Base-by-base conservation (phyloP, 805 yeast genomes). In the Barnettozyma populi region DNA sequence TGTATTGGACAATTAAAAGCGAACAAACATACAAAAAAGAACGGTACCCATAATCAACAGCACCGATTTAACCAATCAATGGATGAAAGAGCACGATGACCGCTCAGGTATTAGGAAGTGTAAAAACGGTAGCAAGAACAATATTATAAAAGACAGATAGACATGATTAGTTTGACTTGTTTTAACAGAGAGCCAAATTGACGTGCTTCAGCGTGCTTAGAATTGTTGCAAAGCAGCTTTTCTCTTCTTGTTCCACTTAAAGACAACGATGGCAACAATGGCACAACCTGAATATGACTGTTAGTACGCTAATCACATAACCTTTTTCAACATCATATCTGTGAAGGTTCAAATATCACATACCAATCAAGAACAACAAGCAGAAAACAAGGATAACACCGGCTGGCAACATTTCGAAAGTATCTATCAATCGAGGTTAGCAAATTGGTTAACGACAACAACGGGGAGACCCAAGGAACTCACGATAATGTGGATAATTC, bases 341-440 rank as follows among this genome's bases (percentile, higher is more conserved):
- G 14, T 10, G 31, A 27, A 7, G 13, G 13, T 27, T 27, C 14
- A 11, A 27, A 29, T 29, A 9, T 29, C 43, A 57, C 62, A 35
- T 40, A 58, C 60, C 65, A 44, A 61, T 54, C 50, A 60, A 57
- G 48, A 57, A 57, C 41, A 61, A 36, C 36, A 61, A 46, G 49
- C 54, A 57, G 55, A 61, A 61, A 51, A 61, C 65, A 53, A 61
- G 55, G 52, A 61, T 61, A 55, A 61, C 65, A 61, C 65, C 65
- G 41, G 62, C 54, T 61, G 65, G 65, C 47, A 61, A 60, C 65
- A 61, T 61, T 60, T 52, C 51, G 31, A 8, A 40, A 45, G 36
- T 37, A 45, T 40, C 45, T 41, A 20, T 14, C n/a, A 21, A 21
- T 37, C 29, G 48, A 43, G 39, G 43, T 37, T 20, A 36, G 38